Evolutionary conservation across 768 basidiomycete genomes (phyloP).

Genomic region (Boletus vermiculosoides): DNA sequence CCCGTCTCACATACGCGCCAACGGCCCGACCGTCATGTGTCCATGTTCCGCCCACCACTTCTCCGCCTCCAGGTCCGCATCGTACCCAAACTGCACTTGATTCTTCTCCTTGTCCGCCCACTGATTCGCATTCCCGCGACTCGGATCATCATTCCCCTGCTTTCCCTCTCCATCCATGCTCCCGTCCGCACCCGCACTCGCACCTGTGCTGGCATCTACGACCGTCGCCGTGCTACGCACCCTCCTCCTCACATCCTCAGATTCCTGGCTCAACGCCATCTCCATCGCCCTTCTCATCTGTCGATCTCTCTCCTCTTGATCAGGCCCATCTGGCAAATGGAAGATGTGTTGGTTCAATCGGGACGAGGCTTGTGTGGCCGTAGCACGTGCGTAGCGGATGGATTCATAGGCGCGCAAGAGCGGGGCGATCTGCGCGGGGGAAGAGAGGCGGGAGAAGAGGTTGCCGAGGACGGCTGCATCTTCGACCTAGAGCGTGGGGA

Average conservation of each 20-base stretch:
- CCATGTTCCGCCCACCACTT: constrained; percentile 46
- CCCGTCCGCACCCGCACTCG: background rate
- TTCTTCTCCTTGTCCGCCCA: constrained; percentile 59
- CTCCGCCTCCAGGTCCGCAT: constrained; percentile 51
- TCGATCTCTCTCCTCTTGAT: constrained; percentile 49
- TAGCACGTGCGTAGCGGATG: constrained; percentile 50
- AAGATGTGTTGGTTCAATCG: constrained; percentile 53
- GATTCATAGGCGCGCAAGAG: constrained; percentile 52
- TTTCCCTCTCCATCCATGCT: background rate
- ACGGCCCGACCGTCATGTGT: constrained; percentile 6
- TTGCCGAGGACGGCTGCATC: constrained; percentile 44
- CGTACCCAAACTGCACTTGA: constrained; percentile 48
- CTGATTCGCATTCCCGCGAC: constrained; percentile 46
- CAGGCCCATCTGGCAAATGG: constrained; percentile 54
- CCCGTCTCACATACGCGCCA: constrained; percentile 14
- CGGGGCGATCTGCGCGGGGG: constrained; percentile 40
- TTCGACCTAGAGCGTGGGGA: constrained; percentile 27
- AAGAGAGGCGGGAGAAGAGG: constrained; percentile 48
- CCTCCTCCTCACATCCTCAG: constrained; percentile 5
- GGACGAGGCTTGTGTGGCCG: constrained; percentile 47
- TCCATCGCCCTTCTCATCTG: constrained; percentile 52
- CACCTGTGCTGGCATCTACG: background rate
- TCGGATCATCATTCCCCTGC: background rate
- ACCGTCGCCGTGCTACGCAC: constrained; percentile 15
- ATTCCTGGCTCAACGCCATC: constrained; percentile 30